These are phyloP conservation scores for Ambrosia hybrid DNA, from an alignment of 140 eudicot species.

Conservation along the genomic window DNA sequence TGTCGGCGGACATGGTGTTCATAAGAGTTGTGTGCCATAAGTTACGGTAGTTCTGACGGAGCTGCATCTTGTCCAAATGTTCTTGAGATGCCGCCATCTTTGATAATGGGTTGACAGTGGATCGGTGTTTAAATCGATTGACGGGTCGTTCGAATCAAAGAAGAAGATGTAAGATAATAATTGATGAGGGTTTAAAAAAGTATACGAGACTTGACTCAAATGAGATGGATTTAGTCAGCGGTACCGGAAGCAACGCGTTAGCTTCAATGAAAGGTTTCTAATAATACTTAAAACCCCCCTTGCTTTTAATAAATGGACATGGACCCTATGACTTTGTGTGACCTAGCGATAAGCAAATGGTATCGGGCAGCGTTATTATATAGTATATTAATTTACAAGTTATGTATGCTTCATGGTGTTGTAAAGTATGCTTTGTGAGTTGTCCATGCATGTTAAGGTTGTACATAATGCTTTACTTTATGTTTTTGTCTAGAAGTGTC, in stretches of 20 bases:
- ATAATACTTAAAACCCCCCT: background rate
- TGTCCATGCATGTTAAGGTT: too few relatives aligned
- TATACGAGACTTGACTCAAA: slow-evolving; percentile 13
- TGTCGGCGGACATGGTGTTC: slow-evolving; percentile 46
- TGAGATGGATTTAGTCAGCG: background rate
- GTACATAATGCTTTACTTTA: too few relatives aligned
- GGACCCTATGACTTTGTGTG: too few relatives aligned
- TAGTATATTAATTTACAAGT: too few relatives aligned
- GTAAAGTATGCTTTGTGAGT: too few relatives aligned
- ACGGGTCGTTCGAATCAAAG: background rate
- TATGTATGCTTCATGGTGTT: too few relatives aligned
- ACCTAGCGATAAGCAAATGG: too few relatives aligned
- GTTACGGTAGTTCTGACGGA: slow-evolving; percentile 61
- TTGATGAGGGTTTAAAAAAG: slow-evolving; percentile 2
- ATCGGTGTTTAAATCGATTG: background rate
- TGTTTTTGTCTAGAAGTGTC: too few relatives aligned
- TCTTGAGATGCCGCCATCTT: slow-evolving; percentile 46
- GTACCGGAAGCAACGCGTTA: slow-evolving; percentile 16
- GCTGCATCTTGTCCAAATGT: slow-evolving; percentile 52
- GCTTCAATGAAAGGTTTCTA: background rate
- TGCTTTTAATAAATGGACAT: background rate
- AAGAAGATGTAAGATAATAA: slow-evolving; percentile 1
- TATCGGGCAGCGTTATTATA: too few relatives aligned
- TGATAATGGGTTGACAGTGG: background rate
- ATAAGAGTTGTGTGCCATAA: slow-evolving; percentile 75